These are phyloP conservation scores for Edaphochlamys debaryana DNA, from an alignment of 139 green algal species.

Conservation along the genomic window DNA sequence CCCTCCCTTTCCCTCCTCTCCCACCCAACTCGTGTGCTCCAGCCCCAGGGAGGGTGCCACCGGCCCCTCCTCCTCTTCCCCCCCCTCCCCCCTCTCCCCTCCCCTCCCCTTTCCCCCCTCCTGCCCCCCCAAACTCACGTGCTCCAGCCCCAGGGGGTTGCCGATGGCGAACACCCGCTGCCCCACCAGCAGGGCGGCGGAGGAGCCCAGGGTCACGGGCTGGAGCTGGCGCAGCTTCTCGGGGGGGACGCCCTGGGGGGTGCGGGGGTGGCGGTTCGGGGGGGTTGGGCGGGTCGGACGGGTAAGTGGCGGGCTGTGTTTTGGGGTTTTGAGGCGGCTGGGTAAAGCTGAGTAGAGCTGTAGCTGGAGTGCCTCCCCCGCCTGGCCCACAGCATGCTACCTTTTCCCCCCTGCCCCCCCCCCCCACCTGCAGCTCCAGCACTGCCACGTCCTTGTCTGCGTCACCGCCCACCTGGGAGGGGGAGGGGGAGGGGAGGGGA, in stretches of 20 bases:
- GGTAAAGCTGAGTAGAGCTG: too few species aligned
- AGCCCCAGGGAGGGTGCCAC: too few species aligned
- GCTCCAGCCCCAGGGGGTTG: constrained; percentile 36
- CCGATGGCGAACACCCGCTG: constrained; percentile 69
- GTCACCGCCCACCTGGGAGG: constrained; percentile 50
- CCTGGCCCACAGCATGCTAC: too few species aligned
- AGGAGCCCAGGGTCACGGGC: constrained; percentile 54
- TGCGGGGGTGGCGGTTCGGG: too few species aligned
- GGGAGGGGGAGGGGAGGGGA: too few species aligned
- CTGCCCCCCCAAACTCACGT: constrained; percentile 3
- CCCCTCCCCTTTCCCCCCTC: not conserved
- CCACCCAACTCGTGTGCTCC: too few species aligned
- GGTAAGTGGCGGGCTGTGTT: too few species aligned
- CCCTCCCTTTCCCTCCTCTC: too few species aligned
- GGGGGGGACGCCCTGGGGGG: not conserved
- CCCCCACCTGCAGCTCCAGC: constrained; percentile 59
- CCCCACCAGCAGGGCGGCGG: constrained; percentile 72
- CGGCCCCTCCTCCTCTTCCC: not conserved
- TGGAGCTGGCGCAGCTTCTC: constrained; percentile 34
- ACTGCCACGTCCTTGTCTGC: constrained; percentile 64
- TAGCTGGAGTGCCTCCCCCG: too few species aligned
- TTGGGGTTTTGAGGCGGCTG: too few species aligned
- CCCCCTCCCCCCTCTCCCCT: not conserved
- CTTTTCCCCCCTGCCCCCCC: too few species aligned
- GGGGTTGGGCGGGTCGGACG: too few species aligned